Conservation (phyloP, 2,329 filamentous ascomycete genomes). For the Paracoccidioides lutzii region DNA sequence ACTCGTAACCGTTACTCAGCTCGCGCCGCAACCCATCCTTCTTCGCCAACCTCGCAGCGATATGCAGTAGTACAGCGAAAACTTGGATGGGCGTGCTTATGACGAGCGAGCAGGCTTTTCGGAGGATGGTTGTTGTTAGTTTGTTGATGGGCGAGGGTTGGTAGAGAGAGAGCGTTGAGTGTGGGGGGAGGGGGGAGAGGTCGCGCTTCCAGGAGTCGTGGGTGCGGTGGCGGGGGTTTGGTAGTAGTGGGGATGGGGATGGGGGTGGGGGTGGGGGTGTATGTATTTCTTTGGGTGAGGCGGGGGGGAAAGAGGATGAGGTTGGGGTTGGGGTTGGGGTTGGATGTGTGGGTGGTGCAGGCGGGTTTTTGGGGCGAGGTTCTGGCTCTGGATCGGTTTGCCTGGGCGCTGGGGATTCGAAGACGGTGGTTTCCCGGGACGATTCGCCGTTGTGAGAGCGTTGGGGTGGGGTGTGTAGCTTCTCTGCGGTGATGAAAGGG, state of each 20-base stretch:
- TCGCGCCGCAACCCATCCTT: no score
- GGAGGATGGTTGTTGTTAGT: constrained; percentile 53
- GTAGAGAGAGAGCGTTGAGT: constrained; percentile 44
- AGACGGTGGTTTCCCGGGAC: constrained; percentile 18
- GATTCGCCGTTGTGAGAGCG: constrained; percentile 18
- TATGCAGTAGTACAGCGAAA: constrained; percentile 64
- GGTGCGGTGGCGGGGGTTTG: constrained; percentile 16
- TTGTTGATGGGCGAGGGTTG: constrained; percentile 37
- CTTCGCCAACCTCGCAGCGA: constrained; percentile 43
- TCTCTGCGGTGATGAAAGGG: constrained; percentile 9
- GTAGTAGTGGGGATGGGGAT: constrained; percentile 12
- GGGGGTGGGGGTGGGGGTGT: constrained; percentile 17
- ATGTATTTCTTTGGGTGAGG: constrained; percentile 13
- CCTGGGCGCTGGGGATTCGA: constrained; percentile 8
- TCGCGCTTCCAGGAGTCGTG: constrained; percentile 37
- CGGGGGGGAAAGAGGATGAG: neutral
- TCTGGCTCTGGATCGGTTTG: neutral
- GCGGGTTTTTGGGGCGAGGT: no score
- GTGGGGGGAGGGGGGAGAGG: constrained; percentile 54
- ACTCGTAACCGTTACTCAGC: no score
- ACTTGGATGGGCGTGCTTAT: constrained; percentile 70
- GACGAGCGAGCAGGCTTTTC: constrained; percentile 64
- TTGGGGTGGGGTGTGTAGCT: neutral
- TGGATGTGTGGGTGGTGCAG: neutral
- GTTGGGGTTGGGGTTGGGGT: no score